A percentile compares a stretch with the other conserved stretches of the same genome.
Conservation (phyloP, 192 early-diverging fungal genomes). For the Backusella sp. region DNA sequence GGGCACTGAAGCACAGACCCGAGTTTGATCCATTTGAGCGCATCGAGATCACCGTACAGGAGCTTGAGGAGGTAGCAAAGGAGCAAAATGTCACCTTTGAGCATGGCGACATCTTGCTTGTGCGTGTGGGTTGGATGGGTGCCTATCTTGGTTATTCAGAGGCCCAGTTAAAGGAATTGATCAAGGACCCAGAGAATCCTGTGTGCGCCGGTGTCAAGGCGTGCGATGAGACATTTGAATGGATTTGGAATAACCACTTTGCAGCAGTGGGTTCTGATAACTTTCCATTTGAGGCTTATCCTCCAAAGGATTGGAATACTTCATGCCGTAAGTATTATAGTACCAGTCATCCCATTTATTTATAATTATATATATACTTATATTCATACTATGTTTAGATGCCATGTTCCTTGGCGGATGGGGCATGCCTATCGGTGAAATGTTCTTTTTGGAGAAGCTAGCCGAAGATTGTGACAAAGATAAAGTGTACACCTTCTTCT, state of each 20-base stretch:
- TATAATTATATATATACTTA: neutral
- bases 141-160: constrained; percentile 1
- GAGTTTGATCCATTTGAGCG: constrained; percentile 26
- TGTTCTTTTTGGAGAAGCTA: constrained; percentile 29
- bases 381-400: constrained; percentile 11
- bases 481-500: constrained; percentile 27
- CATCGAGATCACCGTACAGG: constrained; percentile 20
- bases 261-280: constrained; percentile 29
- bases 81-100: constrained; percentile 25
- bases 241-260: constrained; percentile 37
- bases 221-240: constrained; percentile 28
- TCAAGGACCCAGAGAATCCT: neutral
- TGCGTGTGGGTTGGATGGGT: constrained; percentile 30
- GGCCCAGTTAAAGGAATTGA: neutral
- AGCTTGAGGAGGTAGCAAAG: constrained; percentile 23
- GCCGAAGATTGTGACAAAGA: constrained; percentile 27
- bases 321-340: constrained; percentile 29
- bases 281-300: constrained; percentile 22
- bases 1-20: constrained; percentile 15
- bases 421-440: constrained; percentile 35
- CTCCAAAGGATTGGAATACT: constrained; percentile 12
- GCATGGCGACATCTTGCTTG: constrained; percentile 30
- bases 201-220: constrained; percentile 27
- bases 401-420: constrained; percentile 26
- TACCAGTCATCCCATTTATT: neutral